phyloP scores from a whole-genome alignment of 2,329 filamentous ascomycete species.

The Fusarium sacchari region DNA sequence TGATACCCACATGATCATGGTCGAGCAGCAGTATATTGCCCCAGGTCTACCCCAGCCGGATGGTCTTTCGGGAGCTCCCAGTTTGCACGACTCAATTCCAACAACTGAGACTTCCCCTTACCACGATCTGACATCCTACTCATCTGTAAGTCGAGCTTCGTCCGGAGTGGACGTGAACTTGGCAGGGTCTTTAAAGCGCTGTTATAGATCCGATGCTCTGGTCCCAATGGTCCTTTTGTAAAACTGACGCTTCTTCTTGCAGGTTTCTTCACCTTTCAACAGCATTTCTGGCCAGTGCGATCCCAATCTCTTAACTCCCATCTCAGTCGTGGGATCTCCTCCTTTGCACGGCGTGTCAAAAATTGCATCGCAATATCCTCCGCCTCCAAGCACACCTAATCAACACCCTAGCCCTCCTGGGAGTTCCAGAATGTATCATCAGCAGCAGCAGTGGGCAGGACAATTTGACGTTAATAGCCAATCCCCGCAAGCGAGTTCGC shows the following conservation, averaged over 20 bases:
- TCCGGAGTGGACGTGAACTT: background rate
- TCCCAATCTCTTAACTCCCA: slow-evolving; percentile 60
- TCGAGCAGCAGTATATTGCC: slow-evolving; percentile 49
- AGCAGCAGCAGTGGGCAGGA: slow-evolving; percentile 56
- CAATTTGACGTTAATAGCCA: slow-evolving; percentile 55
- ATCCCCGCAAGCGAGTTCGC: slow-evolving; percentile 57
- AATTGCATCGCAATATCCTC: slow-evolving; percentile 53
- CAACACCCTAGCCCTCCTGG: slow-evolving; percentile 62
- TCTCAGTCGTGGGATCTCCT: slow-evolving; percentile 61
- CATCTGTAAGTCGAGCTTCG: slow-evolving; percentile 44
- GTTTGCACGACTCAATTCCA: slow-evolving; percentile 41
- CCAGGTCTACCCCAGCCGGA: slow-evolving; percentile 48
- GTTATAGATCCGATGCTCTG: background rate
- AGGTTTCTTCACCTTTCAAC: slow-evolving; percentile 46
- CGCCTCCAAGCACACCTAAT: slow-evolving; percentile 49
- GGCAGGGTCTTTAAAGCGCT: background rate
- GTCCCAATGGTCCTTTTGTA: background rate
- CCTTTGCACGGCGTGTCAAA: slow-evolving; percentile 57
- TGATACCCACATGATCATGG: slow-evolving; percentile 47
- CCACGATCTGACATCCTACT: slow-evolving; percentile 46
- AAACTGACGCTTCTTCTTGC: slow-evolving; percentile 11
- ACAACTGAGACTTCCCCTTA: slow-evolving; percentile 43
- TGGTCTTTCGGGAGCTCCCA: slow-evolving; percentile 44
- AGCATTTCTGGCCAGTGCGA: slow-evolving; percentile 52
- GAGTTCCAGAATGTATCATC: slow-evolving; percentile 57